Percentiles rank a stretch among this genome's conserved stretches.
Evolutionary conservation across 2,329 filamentous ascomycete genomes (phyloP).

Genomic region (Diaporthe longicolla): DNA sequence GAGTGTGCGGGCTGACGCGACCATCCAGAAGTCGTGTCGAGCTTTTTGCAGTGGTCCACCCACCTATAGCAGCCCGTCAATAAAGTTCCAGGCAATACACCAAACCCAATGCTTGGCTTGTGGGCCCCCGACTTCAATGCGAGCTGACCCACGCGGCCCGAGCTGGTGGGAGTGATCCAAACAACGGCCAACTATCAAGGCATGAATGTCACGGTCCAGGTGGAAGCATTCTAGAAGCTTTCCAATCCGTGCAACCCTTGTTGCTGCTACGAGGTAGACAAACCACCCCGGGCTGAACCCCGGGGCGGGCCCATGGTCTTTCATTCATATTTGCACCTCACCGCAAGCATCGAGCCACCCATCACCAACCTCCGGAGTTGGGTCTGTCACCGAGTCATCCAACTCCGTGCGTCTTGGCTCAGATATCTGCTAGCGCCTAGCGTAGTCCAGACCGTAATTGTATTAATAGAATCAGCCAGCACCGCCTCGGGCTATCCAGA

Average conservation of each 20-base stretch:
- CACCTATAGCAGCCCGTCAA: conserved; percentile 10
- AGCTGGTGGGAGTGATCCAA: conserved; percentile 17
- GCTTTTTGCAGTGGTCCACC: conserved; percentile 16
- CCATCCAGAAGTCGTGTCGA: conserved; percentile 10
- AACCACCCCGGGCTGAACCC: neutral
- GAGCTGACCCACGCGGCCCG: conserved; percentile 32
- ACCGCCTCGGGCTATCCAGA: neutral
- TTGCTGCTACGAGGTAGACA: neutral
- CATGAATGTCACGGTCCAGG: conserved; percentile 31
- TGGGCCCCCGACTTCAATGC: conserved; percentile 30
- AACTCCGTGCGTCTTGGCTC: neutral
- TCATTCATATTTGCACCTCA: neutral
- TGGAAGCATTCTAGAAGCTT: conserved; percentile 29
- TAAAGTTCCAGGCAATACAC: conserved; percentile 22
- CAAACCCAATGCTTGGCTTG: conserved; percentile 29
- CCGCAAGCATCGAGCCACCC: neutral
- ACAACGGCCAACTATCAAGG: neutral
- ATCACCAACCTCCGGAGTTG: neutral
- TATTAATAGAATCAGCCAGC: neutral
- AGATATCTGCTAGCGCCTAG: neutral
- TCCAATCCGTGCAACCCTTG: conserved; percentile 8
- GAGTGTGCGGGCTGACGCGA: neutral
- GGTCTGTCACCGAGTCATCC: conserved; percentile 23
- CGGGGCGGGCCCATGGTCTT: neutral
- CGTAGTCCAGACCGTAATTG: neutral